phyloP scores from a whole-genome alignment of 441 rosid species.

The Raphanus hybrid region DNA sequence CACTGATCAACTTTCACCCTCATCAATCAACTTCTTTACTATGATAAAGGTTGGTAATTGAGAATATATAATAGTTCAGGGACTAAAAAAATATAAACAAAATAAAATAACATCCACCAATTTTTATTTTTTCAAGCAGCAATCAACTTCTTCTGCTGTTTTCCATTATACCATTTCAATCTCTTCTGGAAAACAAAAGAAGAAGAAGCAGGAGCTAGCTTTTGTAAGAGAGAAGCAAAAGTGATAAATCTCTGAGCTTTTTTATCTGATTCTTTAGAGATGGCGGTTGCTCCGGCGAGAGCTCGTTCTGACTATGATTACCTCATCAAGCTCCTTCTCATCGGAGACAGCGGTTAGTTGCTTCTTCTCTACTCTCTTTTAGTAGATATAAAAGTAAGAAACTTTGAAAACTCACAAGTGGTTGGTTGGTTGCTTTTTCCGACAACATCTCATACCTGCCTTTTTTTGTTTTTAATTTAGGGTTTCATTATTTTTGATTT shows the following conservation, averaged over 20 bases:
- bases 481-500: conserved; percentile 16
- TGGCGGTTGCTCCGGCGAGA: conserved; percentile 45
- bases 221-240: conserved; percentile 13
- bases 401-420: neutral
- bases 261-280: neutral
- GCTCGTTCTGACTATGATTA: conserved; percentile 43
- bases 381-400: neutral
- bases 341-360: conserved; percentile 40
- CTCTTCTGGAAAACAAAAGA: neutral
- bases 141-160: conserved; percentile 36
- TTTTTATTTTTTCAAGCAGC: neutral
- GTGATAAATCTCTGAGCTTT: neutral
- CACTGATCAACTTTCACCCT: neutral
- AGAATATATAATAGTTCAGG: neutral
- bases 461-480: conserved; percentile 23
- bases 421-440: neutral
- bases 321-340: conserved; percentile 43
- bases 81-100: neutral
- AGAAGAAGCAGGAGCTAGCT: conserved; percentile 2
- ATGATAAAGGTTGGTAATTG: neutral
- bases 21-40: neutral
- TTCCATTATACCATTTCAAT: neutral
- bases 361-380: conserved; percentile 6
- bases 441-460: neutral
- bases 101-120: conserved; percentile 13